A percentile compares a stretch with the other conserved stretches of the same genome.
These are phyloP conservation scores for Plasmodium sp. DNA, from an alignment of 169 alveolate species.

Conservation along the genomic window DNA sequence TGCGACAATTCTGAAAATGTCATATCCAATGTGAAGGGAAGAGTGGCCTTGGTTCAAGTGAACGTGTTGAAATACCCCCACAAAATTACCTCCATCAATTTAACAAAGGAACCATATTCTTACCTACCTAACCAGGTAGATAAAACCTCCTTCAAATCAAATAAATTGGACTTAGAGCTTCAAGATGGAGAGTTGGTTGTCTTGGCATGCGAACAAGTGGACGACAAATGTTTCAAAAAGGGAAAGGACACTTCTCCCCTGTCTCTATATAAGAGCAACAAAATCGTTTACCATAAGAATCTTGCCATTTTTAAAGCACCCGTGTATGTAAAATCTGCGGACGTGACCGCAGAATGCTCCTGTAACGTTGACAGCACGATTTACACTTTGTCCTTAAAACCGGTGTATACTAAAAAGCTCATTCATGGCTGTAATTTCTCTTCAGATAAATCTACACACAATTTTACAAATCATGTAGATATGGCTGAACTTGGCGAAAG, in stretches of 20 bases:
- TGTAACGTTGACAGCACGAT: not conserved
- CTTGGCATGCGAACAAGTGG: constrained; percentile 44
- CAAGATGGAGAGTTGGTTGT: constrained; percentile 39
- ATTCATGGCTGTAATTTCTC: constrained; percentile 63
- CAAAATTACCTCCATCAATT: constrained; percentile 23
- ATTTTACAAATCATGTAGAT: constrained; percentile 23
- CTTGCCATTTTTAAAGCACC: constrained; percentile 61
- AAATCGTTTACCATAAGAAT: constrained; percentile 35
- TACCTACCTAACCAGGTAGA: not conserved
- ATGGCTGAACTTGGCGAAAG: not conserved
- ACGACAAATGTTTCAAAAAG: constrained; percentile 37
- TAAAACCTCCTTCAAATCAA: not conserved
- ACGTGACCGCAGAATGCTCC: constrained; percentile 11
- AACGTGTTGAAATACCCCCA: constrained; percentile 53
- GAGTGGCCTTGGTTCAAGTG: constrained; percentile 42
- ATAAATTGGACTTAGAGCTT: constrained; percentile 7
- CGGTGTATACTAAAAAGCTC: constrained; percentile 14
- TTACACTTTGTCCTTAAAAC: not conserved
- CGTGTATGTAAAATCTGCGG: constrained; percentile 2
- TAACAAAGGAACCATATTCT: constrained; percentile 17
- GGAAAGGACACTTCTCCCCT: not conserved
- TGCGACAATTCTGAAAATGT: constrained; percentile 54
- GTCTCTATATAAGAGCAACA: constrained; percentile 32
- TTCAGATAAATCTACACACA: not conserved
- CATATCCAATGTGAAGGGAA: constrained; percentile 37